phyloP scores from a whole-genome alignment of 2,329 filamentous ascomycete species.

The Talaromyces funiculosus region DNA sequence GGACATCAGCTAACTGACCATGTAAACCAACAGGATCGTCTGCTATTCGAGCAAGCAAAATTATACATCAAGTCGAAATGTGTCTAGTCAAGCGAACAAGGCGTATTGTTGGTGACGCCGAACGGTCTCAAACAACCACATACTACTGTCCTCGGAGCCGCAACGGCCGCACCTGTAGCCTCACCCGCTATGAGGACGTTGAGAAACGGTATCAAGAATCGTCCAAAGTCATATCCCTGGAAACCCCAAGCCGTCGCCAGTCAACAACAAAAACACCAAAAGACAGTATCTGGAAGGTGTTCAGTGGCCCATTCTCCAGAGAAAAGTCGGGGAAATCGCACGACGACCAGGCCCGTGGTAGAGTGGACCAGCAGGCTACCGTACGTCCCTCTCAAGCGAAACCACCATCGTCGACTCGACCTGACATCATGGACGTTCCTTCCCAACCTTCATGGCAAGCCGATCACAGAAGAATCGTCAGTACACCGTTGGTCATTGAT shows the following conservation, averaged over 20 bases:
- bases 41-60: background rate
- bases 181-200: slow-evolving; percentile 15
- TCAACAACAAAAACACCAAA: background rate
- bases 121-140: slow-evolving; percentile 20
- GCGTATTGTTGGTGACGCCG: slow-evolving; percentile 18
- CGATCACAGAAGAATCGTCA: background rate
- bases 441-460: background rate
- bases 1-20: background rate
- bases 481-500: background rate
- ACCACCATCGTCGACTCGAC: background rate
- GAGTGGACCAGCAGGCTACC: background rate
- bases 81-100: slow-evolving; percentile 17
- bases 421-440: background rate
- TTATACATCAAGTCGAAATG: slow-evolving; percentile 9
- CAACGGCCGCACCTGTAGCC: slow-evolving; percentile 14
- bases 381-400: background rate
- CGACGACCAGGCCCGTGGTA: background rate
- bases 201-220: slow-evolving; percentile 17
- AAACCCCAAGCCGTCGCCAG: background rate
- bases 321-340: background rate
- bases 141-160: slow-evolving; percentile 17
- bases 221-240: background rate
- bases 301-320: background rate
- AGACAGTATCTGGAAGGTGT: background rate
- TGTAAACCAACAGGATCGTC: background rate